phyloP scores from a whole-genome alignment of 345 rosid genomes.

The Eucalyptus erythrocorys region DNA sequence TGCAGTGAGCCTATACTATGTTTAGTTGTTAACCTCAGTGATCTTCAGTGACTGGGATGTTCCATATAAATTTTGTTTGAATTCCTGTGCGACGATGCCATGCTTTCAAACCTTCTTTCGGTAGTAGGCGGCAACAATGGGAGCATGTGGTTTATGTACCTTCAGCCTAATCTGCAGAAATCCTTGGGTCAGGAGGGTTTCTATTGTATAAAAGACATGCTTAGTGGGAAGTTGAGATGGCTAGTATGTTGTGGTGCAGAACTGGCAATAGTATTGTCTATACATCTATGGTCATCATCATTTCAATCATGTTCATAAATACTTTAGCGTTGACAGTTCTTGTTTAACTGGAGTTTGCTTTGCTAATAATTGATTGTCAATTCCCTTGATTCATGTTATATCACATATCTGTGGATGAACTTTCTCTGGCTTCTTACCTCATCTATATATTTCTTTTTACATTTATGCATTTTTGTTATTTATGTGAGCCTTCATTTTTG shows the following conservation, averaged over 20 bases:
- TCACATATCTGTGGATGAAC: not conserved
- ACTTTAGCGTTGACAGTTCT: not conserved
- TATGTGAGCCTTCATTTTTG: not conserved
- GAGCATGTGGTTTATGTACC: not conserved
- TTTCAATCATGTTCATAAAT: not conserved
- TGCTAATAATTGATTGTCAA: not conserved
- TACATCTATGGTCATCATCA: not conserved
- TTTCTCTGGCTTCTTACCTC: not conserved
- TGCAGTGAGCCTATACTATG: constrained; percentile 43
- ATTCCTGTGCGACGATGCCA: not conserved
- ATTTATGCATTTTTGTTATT: not conserved
- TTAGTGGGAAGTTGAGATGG: not conserved
- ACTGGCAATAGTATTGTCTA: not conserved
- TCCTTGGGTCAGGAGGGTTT: not conserved
- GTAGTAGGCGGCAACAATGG: not conserved
- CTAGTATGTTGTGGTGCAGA: not conserved
- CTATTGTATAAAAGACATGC: not conserved
- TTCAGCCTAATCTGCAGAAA: not conserved
- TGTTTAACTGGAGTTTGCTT: not conserved
- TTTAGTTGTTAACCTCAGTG: constrained; percentile 15
- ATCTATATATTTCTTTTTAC: not conserved
- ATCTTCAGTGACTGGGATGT: constrained; percentile 16
- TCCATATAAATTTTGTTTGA: constrained; percentile 19
- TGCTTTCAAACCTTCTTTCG: not conserved
- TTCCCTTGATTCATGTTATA: not conserved